A percentile compares a stretch with the other conserved stretches of the same genome.
These are phyloP conservation scores for Aureobasidium leucospermi DNA, from an alignment of 2,329 filamentous ascomycete species.

Conservation along the genomic window DNA sequence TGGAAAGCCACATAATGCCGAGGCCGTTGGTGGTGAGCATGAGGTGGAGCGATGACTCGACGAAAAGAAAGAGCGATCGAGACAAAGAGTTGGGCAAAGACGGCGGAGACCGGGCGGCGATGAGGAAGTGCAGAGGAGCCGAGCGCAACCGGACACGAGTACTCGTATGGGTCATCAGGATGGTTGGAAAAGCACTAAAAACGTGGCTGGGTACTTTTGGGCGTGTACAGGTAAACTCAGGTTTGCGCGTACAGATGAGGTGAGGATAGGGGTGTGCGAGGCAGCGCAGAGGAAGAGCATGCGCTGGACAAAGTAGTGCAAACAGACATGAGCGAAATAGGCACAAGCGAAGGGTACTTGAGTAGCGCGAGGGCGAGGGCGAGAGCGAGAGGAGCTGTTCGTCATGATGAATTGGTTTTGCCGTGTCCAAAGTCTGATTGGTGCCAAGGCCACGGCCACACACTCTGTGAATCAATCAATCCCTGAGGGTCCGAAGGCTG, in stretches of 20 bases:
- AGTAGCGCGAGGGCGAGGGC: too few species aligned
- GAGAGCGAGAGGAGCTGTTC: not conserved
- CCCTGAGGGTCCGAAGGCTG: not conserved
- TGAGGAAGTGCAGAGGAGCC: slow-evolving; percentile 4
- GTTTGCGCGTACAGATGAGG: not conserved
- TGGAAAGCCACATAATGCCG: too few species aligned
- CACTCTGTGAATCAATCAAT: too few species aligned
- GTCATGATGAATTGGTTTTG: not conserved
- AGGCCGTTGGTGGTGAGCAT: too few species aligned
- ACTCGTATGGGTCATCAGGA: not conserved
- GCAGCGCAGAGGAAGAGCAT: not conserved
- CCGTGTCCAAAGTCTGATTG: not conserved
- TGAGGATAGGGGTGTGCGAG: not conserved
- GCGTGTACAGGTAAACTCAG: not conserved
- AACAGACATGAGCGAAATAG: not conserved
- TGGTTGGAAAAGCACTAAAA: not conserved
- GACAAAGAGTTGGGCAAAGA: not conserved
- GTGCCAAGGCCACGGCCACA: too few species aligned
- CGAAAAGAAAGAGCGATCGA: not conserved
- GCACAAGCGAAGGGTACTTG: not conserved
- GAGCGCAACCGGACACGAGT: slow-evolving; percentile 4
- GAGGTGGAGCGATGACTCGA: not conserved
- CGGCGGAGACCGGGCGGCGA: not conserved
- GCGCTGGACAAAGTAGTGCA: not conserved
- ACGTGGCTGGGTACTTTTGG: slow-evolving; percentile 1